Conservation (phyloP, 1,284 basidiomycete genomes). For the Ustilago cynodontis region DNA sequence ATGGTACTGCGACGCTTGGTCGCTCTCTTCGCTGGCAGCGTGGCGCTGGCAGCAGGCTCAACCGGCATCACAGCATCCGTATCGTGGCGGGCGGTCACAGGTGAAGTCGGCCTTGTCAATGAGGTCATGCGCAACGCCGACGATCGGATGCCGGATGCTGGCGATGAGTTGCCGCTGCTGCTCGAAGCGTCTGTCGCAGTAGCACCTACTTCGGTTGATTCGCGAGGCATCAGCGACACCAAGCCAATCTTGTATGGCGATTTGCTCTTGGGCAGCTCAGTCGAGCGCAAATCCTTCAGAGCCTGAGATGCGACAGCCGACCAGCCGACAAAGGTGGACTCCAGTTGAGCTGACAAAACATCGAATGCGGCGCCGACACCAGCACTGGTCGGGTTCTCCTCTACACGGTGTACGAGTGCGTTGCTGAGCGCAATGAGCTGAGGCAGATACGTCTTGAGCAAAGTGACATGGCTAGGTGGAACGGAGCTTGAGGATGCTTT, state of each 20-base stretch:
- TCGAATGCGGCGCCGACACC: slow-evolving; percentile 65
- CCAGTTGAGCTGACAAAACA: slow-evolving; percentile 53
- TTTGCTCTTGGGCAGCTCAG: slow-evolving; percentile 59
- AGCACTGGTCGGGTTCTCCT: slow-evolving; percentile 63
- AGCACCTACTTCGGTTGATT: slow-evolving; percentile 36
- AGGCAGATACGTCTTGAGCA: slow-evolving; percentile 60
- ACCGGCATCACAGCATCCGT: neutral
- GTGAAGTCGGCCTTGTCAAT: slow-evolving; percentile 36
- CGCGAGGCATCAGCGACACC: slow-evolving; percentile 47
- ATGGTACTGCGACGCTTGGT: slow-evolving; percentile 45
- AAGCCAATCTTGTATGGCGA: slow-evolving; percentile 53
- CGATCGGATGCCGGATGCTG: slow-evolving; percentile 14
- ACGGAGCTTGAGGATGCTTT: slow-evolving; percentile 12
- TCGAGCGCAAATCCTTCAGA: slow-evolving; percentile 32
- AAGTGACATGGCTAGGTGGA: slow-evolving; percentile 50
- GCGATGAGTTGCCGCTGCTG: slow-evolving; percentile 28
- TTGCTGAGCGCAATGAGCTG: slow-evolving; percentile 67
- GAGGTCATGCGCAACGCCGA: slow-evolving; percentile 39
- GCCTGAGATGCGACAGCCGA: slow-evolving; percentile 41
- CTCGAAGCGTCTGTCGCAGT: slow-evolving; percentile 20
- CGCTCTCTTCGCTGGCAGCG: slow-evolving; percentile 20
- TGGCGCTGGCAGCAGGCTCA: neutral
- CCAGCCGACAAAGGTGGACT: slow-evolving; percentile 66
- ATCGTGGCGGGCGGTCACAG: slow-evolving; percentile 11
- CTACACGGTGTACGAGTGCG: slow-evolving; percentile 60